Conservation (phyloP, 2,329 filamentous ascomycete species). For the Alternaria infectoria region DNA sequence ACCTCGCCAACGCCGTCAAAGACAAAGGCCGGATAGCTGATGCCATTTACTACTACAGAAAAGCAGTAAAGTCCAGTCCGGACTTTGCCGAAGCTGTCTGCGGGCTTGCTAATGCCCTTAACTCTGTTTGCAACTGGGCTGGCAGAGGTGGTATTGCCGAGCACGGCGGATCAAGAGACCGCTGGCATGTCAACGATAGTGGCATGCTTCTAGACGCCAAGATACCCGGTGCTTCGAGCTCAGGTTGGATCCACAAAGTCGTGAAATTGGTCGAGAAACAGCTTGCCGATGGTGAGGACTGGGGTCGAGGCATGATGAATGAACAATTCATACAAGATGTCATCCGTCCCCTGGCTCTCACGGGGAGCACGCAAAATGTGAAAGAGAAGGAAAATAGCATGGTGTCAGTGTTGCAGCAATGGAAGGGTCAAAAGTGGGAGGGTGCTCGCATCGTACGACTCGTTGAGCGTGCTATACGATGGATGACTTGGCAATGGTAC, state of each 20-base stretch:
- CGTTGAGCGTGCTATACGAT: constrained; percentile 81
- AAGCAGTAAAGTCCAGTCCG: constrained; percentile 89
- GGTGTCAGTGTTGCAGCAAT: constrained; percentile 47
- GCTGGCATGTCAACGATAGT: constrained; percentile 89
- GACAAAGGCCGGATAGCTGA: constrained; percentile 92
- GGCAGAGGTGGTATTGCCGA: constrained; percentile 84
- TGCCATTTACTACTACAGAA: constrained; percentile 88
- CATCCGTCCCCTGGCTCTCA: constrained; percentile 54
- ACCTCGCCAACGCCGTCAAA: constrained; percentile 96
- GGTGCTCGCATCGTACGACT: constrained; percentile 83
- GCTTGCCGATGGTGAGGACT: constrained; percentile 81
- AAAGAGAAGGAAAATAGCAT: constrained; percentile 48
- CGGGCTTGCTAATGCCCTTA: constrained; percentile 90
- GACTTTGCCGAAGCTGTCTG: constrained; percentile 97
- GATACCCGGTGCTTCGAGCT: constrained; percentile 64
- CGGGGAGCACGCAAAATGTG: constrained; percentile 40
- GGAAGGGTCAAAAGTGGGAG: constrained; percentile 84
- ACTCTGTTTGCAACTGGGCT: constrained; percentile 95
- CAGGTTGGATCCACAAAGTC: constrained; percentile 87
- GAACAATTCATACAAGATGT: constrained; percentile 50
- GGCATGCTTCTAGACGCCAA: constrained; percentile 82
- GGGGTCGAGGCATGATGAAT: constrained; percentile 76
- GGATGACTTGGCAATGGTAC: constrained; percentile 85
- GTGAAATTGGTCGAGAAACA: constrained; percentile 90
- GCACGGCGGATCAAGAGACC: constrained; percentile 75